phyloP scores from a whole-genome alignment of 2,329 filamentous ascomycete species.

The Drechmeria coniospora region DNA sequence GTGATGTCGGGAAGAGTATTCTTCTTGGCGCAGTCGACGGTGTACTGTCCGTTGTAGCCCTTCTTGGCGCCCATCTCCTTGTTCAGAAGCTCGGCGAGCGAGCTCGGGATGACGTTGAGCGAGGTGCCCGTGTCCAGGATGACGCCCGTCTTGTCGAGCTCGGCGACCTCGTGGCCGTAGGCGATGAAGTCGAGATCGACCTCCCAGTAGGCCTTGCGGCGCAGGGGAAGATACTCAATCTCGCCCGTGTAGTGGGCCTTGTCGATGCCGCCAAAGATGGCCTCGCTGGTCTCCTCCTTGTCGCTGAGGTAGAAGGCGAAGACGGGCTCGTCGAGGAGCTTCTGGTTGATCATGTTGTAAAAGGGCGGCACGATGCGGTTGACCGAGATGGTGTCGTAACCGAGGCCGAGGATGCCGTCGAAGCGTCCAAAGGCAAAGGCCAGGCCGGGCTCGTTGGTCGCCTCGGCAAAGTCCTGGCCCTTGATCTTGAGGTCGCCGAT shows the following conservation, averaged over 20 bases:
- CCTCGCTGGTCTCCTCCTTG: slow-evolving; percentile 62
- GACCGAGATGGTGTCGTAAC: slow-evolving; percentile 92
- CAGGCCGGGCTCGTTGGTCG: slow-evolving; percentile 85
- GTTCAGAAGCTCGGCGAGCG: slow-evolving; percentile 91
- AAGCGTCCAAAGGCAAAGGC: slow-evolving; percentile 97
- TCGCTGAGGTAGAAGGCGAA: slow-evolving; percentile 94
- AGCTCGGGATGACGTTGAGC: slow-evolving; percentile 82
- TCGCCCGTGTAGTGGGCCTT: slow-evolving; percentile 69
- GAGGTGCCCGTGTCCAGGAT: slow-evolving; percentile 98
- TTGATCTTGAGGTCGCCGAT: slow-evolving; percentile 86
- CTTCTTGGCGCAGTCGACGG: slow-evolving; percentile 75
- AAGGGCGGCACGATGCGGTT: slow-evolving; percentile 91
- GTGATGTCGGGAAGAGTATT: slow-evolving; percentile 75
- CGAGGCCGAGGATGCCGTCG: slow-evolving; percentile 89
- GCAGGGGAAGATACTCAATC: slow-evolving; percentile 82
- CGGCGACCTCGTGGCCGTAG: slow-evolving; percentile 71
- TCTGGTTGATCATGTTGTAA: slow-evolving; percentile 88
- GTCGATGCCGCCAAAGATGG: slow-evolving; percentile 79
- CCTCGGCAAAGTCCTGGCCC: slow-evolving; percentile 89
- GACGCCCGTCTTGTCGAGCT: slow-evolving; percentile 86
- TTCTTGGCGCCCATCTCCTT: slow-evolving; percentile 97
- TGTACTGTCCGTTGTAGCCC: slow-evolving; percentile 93
- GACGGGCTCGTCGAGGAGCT: slow-evolving; percentile 75
- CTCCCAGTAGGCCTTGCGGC: slow-evolving; percentile 99
- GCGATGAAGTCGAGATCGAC: slow-evolving; percentile 87